Evolutionary conservation across 2,329 filamentous ascomycete genomes (phyloP).

Genomic region (Pseudogymnoascus sp.): DNA sequence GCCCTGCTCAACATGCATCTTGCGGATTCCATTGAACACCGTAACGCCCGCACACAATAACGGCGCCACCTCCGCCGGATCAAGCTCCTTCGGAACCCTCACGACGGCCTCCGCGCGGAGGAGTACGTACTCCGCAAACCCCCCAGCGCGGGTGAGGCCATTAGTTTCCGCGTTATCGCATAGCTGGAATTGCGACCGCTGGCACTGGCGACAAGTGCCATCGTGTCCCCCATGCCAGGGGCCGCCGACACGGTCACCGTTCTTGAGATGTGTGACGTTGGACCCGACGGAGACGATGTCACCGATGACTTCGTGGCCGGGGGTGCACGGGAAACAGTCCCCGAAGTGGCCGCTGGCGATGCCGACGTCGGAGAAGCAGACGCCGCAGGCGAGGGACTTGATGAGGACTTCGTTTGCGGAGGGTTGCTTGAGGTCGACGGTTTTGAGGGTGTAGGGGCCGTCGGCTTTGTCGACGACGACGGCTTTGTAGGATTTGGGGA

Average conservation of each 20-base stretch:
- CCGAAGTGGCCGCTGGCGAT: constrained; percentile 42
- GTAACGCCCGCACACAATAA: constrained; percentile 59
- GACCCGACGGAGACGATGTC: constrained; percentile 53
- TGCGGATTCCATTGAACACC: constrained; percentile 50
- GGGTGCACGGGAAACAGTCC: constrained; percentile 49
- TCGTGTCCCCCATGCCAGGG: constrained; percentile 63
- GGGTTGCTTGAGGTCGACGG: constrained; percentile 49
- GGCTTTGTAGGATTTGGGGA: constrained; percentile 60
- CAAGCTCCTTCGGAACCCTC: constrained; percentile 42
- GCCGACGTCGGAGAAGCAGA: constrained; percentile 56
- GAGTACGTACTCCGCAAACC: constrained; percentile 56
- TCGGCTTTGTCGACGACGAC: constrained; percentile 48
- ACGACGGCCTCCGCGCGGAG: constrained; percentile 53
- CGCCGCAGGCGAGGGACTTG: constrained; percentile 63
- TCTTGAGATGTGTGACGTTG: constrained; percentile 46
- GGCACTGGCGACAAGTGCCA: constrained; percentile 51
- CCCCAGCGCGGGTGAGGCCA: constrained; percentile 57
- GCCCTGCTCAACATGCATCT: constrained; percentile 43
- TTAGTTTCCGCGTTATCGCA: constrained; percentile 56
- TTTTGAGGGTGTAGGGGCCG: constrained; percentile 46
- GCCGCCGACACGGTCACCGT: constrained; percentile 59
- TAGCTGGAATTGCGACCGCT: constrained; percentile 56
- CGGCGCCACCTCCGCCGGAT: constrained; percentile 46
- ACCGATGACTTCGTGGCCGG: constrained; percentile 66
- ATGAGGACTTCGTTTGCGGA: constrained; percentile 52